phyloP scores from a whole-genome alignment of 2,329 filamentous ascomycete species.

The Basipetospora chlamydospora region DNA sequence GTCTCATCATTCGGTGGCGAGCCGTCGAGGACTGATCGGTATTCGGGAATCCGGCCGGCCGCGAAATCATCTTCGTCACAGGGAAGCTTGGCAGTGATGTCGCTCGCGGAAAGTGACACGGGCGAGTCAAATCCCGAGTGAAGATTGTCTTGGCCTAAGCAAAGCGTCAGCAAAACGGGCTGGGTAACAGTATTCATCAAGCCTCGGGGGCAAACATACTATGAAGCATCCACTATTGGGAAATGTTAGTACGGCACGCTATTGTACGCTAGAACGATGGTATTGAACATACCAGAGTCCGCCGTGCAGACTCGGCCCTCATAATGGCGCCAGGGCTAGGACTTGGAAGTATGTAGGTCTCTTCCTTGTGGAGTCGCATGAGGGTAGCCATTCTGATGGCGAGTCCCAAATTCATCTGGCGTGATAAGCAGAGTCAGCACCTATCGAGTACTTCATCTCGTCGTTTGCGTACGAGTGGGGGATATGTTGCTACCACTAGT shows the following conservation, averaged over 20 bases:
- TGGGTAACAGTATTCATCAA: no score
- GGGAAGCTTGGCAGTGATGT: conserved; percentile 40
- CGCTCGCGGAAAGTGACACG: conserved; percentile 32
- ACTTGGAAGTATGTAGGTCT: conserved; percentile 31
- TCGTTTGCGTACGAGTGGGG: no score
- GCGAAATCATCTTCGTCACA: conserved; percentile 38
- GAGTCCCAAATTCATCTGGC: conserved; percentile 40
- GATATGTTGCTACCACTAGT: no score
- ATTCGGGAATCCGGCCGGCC: conserved; percentile 28
- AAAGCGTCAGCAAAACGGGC: no score
- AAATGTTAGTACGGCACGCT: conserved; percentile 3
- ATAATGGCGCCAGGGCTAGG: conserved; percentile 30
- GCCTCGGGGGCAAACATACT: no score
- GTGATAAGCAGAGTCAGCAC: conserved; percentile 9
- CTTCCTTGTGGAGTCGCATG: conserved; percentile 40
- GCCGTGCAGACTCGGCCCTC: conserved; percentile 38
- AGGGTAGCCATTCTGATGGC: conserved; percentile 40
- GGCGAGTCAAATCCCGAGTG: conserved; percentile 37
- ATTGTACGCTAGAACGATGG: no score
- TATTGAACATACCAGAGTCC: conserved; percentile 40
- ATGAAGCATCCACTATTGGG: conserved; percentile 40
- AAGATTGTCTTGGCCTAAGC: conserved; percentile 37
- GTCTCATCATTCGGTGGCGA: conserved; percentile 34
- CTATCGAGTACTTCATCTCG: no score
- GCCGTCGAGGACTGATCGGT: conserved; percentile 37